Conservation (phyloP, 495 filamentous ascomycete genomes). For the Penicillium longicatenatum region DNA sequence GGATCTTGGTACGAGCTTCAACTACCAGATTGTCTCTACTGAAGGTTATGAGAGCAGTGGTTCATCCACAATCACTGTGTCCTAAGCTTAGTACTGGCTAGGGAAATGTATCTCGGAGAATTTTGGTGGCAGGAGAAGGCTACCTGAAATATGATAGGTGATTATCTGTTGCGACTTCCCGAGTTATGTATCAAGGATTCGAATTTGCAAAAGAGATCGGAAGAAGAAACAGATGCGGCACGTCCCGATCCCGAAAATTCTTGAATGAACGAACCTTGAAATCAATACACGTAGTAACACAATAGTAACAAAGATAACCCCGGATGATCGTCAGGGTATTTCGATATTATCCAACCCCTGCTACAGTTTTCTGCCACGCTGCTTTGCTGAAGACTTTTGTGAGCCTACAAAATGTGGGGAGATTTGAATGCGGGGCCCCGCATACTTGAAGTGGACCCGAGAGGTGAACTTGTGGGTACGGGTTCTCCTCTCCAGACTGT, state of each 20-base stretch:
- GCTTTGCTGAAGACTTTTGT: background rate
- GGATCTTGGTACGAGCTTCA: slow-evolving; percentile 48
- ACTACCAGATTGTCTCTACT: slow-evolving; percentile 63
- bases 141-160: background rate
- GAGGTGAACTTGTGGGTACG: background rate
- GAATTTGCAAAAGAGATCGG: no score
- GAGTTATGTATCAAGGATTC: no score
- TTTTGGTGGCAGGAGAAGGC: background rate
- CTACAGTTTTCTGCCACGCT: background rate
- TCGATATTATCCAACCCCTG: background rate
- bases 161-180: background rate
- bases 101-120: background rate
- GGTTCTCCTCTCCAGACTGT: no score
- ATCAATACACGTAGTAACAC: no score
- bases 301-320: no score
- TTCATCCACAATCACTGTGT: slow-evolving; percentile 52
- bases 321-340: no score
- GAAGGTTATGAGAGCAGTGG: slow-evolving; percentile 62
- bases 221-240: no score
- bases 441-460: background rate
- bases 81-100: background rate
- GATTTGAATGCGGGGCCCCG: slow-evolving; percentile 3
- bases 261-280: no score
- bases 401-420: background rate
- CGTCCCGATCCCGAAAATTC: no score